Conservation (phyloP, 768 basidiomycete genomes). For the Lactarius vividus region DNA sequence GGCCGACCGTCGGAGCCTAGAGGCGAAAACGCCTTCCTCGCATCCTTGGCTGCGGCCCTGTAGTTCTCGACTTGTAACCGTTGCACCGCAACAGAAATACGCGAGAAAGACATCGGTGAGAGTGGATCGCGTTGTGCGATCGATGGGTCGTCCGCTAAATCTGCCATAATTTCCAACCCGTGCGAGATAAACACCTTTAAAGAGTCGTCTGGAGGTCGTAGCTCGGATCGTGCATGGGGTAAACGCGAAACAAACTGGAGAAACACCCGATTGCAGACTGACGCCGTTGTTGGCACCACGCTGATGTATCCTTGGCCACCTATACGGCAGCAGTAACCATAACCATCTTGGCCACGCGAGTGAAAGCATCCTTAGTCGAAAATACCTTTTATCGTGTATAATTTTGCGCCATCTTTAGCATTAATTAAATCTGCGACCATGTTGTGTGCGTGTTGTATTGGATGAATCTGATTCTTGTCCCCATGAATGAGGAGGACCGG, state of each 20-base stretch:
- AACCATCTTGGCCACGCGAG: not conserved
- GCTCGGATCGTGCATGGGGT: slow-evolving; percentile 13
- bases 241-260: slow-evolving; percentile 28
- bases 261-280: slow-evolving; percentile 29
- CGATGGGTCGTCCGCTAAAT: slow-evolving; percentile 8
- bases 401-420: slow-evolving; percentile 14
- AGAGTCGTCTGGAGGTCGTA: slow-evolving; percentile 12
- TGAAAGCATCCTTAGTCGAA: not conserved
- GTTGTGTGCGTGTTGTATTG: slow-evolving; percentile 20
- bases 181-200: slow-evolving; percentile 11
- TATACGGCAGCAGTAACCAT: not conserved
- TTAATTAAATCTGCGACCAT: slow-evolving; percentile 24
- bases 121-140: slow-evolving; percentile 21
- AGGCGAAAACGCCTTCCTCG: slow-evolving; percentile 16
- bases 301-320: slow-evolving; percentile 28
- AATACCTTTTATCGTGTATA: slow-evolving; percentile 23
- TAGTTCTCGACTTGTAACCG: slow-evolving; percentile 22
- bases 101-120: slow-evolving; percentile 25
- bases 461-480: slow-evolving; percentile 26
- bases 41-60: slow-evolving; percentile 13
- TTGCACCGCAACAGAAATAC: slow-evolving; percentile 18
- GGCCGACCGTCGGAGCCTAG: slow-evolving; percentile 24
- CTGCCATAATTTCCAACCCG: slow-evolving; percentile 16
- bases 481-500: slow-evolving; percentile 25
- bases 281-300: slow-evolving; percentile 27